These are phyloP conservation scores for Penicillium sp. DNA, from an alignment of 2,329 filamentous ascomycete species.

Conservation along the genomic window DNA sequence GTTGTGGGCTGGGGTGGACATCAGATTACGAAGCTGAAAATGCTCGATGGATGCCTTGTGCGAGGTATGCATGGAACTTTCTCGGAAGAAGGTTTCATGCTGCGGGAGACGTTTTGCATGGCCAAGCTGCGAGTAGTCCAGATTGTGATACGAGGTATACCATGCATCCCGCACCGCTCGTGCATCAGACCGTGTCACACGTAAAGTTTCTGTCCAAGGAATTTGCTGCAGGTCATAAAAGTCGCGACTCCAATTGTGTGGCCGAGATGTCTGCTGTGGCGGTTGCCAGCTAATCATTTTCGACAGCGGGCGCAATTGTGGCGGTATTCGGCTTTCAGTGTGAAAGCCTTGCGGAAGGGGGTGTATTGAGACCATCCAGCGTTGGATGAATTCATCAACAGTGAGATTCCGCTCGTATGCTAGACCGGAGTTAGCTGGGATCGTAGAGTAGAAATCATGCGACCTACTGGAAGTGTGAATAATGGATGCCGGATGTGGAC, in stretches of 20 bases:
- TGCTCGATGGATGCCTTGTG: slow-evolving; percentile 53
- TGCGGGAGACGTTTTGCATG: slow-evolving; percentile 33
- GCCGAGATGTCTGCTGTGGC: slow-evolving; percentile 33
- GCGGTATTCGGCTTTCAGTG: slow-evolving; percentile 19
- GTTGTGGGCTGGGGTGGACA: slow-evolving; percentile 53
- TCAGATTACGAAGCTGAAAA: slow-evolving; percentile 58
- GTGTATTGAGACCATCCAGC: slow-evolving; percentile 37
- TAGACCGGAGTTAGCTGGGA: slow-evolving; percentile 10
- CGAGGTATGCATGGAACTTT: slow-evolving; percentile 48
- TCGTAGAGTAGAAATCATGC: background rate
- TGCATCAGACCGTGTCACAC: slow-evolving; percentile 37
- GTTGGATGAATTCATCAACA: slow-evolving; percentile 43
- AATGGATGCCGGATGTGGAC: slow-evolving; percentile 24
- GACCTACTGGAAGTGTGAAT: slow-evolving; percentile 32
- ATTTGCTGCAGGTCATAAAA: slow-evolving; percentile 44
- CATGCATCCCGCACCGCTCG: slow-evolving; percentile 39
- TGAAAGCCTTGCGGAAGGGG: slow-evolving; percentile 16
- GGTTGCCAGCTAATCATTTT: slow-evolving; percentile 37
- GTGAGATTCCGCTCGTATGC: slow-evolving; percentile 43
- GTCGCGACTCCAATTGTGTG: slow-evolving; percentile 25
- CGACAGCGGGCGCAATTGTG: slow-evolving; percentile 28
- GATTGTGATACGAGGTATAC: slow-evolving; percentile 43
- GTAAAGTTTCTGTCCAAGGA: slow-evolving; percentile 39
- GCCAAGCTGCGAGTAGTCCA: slow-evolving; percentile 29
- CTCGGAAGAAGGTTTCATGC: slow-evolving; percentile 48